These are phyloP conservation scores for Pelargonium fulgidum DNA, from an alignment of 441 rosid species.

Conservation along the genomic window DNA sequence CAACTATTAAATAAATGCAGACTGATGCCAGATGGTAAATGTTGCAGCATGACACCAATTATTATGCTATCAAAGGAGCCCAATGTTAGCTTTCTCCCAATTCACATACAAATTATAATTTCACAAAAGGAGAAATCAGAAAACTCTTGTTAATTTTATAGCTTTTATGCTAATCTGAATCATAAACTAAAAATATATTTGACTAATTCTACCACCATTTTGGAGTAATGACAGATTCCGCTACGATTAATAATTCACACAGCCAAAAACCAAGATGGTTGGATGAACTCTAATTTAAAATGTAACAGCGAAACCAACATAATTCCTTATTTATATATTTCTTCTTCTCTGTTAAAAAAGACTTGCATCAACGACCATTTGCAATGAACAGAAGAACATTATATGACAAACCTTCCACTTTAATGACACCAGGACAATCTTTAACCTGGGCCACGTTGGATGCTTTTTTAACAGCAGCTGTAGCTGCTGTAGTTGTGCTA, in stretches of 20 bases:
- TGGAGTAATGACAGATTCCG: neutral
- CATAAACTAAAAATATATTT: neutral
- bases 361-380: constrained; percentile 11
- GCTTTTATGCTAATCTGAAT: neutral
- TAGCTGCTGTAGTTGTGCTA: constrained; percentile 27
- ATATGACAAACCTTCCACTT: constrained; percentile 39
- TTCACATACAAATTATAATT: neutral
- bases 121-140: neutral
- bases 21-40: neutral
- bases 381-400: constrained; percentile 6
- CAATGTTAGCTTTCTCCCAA: neutral
- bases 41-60: neutral
- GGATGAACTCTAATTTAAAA: no score
- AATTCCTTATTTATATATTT: neutral
- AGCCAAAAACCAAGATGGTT: neutral
- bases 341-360: neutral
- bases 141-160: neutral
- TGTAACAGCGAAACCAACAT: neutral
- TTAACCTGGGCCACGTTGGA: constrained; percentile 35
- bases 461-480: constrained; percentile 34
- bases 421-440: constrained; percentile 34
- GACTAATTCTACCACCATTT: constrained; percentile 2
- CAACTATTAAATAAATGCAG: neutral
- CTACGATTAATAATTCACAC: neutral
- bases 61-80: neutral